Base-by-base conservation (phyloP, 139 green algal species). In the Diplosphaera chodatii region DNA sequence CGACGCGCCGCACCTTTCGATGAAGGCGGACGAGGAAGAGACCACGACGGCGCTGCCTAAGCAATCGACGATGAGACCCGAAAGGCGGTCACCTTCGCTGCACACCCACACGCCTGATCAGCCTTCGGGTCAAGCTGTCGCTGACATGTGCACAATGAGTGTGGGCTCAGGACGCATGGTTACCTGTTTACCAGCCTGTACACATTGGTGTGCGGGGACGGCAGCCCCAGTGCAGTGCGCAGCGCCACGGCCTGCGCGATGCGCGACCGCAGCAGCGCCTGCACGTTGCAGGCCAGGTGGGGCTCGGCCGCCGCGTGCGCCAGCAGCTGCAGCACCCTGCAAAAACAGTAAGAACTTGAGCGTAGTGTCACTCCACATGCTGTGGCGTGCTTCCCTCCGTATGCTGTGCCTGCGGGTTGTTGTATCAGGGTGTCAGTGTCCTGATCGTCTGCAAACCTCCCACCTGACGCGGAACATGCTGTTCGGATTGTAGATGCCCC, bases 11-110 rank as follows among this genome's bases (percentile, higher is more conserved):
- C 70, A 78, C 41, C 74, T 74, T 72, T 89, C 81, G 10, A 80
- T 70, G 83, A 83, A 90, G 1, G 72, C 78, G 0, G 83, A 80
- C 25, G 73, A 82, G 6, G 80, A 83, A 48, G 80, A 65, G 10
- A 83, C 77, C 40, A 87, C 78, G 10, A 73, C 65, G 33, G 31
- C 13, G 31, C 32, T 55, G 33, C 23, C 77, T 72, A 86, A 41
- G 13, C 80, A 41, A 63, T 91, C 85, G 41, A 87, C 84, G 15
- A 86, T 68, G 32, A 91, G 76, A 1, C 92, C 92, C 0, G 77
- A 89, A 62, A 97, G 82, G 29, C 82, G 66, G 79, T 97, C 92
- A 0, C 91, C 92, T 70, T 97, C 92, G 40, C 85, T 86, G 70
- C 59, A 74, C n/a, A n/a, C 20, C 30, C 20, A 56, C 64, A 68